These are phyloP conservation scores for Termitomyces sp. DNA, from an alignment of 1,284 basidiomycete genomes.

Conservation along the genomic window DNA sequence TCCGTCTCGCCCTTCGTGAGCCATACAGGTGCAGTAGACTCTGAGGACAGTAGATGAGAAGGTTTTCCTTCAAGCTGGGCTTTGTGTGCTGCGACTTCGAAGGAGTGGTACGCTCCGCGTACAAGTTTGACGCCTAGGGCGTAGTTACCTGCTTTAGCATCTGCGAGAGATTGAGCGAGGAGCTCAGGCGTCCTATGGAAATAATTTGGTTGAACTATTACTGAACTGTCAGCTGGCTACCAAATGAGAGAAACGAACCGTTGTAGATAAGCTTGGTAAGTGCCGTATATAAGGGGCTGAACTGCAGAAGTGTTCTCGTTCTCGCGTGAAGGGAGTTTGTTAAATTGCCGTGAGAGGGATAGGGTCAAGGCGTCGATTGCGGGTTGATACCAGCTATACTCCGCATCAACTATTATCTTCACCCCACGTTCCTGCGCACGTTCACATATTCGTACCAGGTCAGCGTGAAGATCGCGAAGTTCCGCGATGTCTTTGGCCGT, in stretches of 20 bases:
- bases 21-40: conserved; percentile 64
- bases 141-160: conserved; percentile 69
- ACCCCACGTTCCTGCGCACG: conserved; percentile 58
- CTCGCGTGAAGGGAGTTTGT: conserved; percentile 35
- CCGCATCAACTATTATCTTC: conserved; percentile 76
- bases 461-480: conserved; percentile 54
- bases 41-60: conserved; percentile 48
- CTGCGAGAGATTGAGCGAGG: conserved; percentile 60
- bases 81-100: conserved; percentile 58
- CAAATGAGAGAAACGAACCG: conserved; percentile 31
- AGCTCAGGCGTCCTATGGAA: conserved; percentile 57
- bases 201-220: not conserved
- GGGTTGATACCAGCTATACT: conserved; percentile 83
- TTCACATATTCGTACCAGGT: conserved; percentile 55
- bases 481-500: conserved; percentile 51
- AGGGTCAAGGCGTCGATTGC: conserved; percentile 77
- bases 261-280: conserved; percentile 82
- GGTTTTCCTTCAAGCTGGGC: conserved; percentile 10
- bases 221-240: conserved; percentile 7
- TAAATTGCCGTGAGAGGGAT: conserved; percentile 75
- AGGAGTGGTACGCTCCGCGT: conserved; percentile 87
- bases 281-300: conserved; percentile 72
- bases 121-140: conserved; percentile 92
- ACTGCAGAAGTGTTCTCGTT: conserved; percentile 19
- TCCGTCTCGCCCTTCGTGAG: conserved; percentile 73